Conservation (phyloP, 2,329 filamentous ascomycete species). For the Zymoseptoria pseudotritici region DNA sequence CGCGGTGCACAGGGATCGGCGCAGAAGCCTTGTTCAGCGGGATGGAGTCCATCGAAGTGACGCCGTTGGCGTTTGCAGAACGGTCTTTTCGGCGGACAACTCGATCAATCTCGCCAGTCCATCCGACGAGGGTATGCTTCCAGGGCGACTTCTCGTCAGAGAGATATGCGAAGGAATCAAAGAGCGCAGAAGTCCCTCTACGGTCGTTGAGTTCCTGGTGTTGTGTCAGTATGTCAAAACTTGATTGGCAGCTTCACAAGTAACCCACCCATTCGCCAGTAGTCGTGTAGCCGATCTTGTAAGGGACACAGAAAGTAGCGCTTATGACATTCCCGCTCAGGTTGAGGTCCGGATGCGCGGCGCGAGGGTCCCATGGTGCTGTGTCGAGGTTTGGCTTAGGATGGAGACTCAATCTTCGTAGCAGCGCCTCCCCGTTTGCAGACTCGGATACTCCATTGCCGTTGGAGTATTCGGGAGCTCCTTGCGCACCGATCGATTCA, state of each 20-base stretch:
- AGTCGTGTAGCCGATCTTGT: conserved; percentile 47
- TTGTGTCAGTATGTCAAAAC: conserved; percentile 8
- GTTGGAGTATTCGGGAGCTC: background rate
- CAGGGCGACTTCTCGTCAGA: conserved; percentile 76
- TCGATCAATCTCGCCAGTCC: conserved; percentile 68
- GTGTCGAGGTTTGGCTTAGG: conserved; percentile 32
- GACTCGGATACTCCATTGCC: conserved; percentile 31
- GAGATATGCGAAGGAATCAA: conserved; percentile 83
- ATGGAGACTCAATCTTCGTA: conserved; percentile 46
- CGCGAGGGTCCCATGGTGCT: conserved; percentile 46
- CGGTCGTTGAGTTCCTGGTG: conserved; percentile 64
- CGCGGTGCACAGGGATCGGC: conserved; percentile 65
- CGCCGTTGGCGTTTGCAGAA: conserved; percentile 14
- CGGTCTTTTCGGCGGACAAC: conserved; percentile 23
- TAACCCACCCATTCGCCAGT: conserved; percentile 49
- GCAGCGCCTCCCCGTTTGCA: conserved; percentile 42
- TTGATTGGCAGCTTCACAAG: conserved; percentile 2
- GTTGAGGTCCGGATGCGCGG: conserved; percentile 49
- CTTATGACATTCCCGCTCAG: conserved; percentile 58
- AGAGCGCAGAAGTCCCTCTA: conserved; percentile 82
- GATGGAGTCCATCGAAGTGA: conserved; percentile 34
- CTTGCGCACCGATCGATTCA: conserved; percentile 15
- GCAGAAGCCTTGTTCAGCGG: conserved; percentile 69
- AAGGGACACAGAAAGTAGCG: conserved; percentile 56
- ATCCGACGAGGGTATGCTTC: conserved; percentile 88